Conservation (phyloP, 1,284 basidiomycete species). For the Pyrrhoderma noxium region DNA sequence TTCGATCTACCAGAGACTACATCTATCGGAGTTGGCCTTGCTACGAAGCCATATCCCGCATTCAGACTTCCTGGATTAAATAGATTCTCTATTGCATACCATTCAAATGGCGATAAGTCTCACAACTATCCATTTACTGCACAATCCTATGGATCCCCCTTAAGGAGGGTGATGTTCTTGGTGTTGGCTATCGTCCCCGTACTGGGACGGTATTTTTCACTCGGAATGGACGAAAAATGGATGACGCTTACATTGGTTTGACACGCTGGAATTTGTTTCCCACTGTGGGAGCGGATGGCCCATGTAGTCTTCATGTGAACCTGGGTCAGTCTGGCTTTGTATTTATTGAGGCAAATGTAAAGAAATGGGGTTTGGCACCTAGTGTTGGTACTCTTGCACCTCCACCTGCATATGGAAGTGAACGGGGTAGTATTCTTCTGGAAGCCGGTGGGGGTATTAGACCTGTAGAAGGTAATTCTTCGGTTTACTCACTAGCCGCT, state of each 20-base stretch:
- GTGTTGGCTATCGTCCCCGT: constrained; percentile 88
- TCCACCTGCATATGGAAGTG: constrained; percentile 91
- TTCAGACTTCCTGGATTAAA: constrained; percentile 88
- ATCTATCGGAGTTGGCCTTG: constrained; percentile 81
- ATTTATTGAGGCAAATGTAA: constrained; percentile 97
- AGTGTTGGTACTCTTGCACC: constrained; percentile 93
- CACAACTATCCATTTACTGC: constrained; percentile 96
- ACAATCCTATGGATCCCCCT: constrained; percentile 78
- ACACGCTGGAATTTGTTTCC: constrained; percentile 90
- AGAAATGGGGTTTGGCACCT: constrained; percentile 96
- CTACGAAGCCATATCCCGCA: constrained; percentile 91
- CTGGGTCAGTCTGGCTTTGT: constrained; percentile 94
- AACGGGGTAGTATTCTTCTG: constrained; percentile 87
- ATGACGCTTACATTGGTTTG: constrained; percentile 88
- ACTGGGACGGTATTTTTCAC: constrained; percentile 97
- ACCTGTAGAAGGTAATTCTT: constrained; percentile 31
- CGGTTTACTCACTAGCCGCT: constrained; percentile 23
- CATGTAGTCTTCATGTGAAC: constrained; percentile 92
- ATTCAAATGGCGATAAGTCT: constrained; percentile 95
- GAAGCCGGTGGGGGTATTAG: constrained; percentile 72
- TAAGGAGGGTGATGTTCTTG: constrained; percentile 91
- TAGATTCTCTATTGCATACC: constrained; percentile 92
- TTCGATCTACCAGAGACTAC: constrained; percentile 86
- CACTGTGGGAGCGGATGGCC: constrained; percentile 88
- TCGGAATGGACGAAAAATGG: constrained; percentile 89